phyloP scores from a whole-genome alignment of 257 asterid genomes.

The Gentiana dahurica region DNA sequence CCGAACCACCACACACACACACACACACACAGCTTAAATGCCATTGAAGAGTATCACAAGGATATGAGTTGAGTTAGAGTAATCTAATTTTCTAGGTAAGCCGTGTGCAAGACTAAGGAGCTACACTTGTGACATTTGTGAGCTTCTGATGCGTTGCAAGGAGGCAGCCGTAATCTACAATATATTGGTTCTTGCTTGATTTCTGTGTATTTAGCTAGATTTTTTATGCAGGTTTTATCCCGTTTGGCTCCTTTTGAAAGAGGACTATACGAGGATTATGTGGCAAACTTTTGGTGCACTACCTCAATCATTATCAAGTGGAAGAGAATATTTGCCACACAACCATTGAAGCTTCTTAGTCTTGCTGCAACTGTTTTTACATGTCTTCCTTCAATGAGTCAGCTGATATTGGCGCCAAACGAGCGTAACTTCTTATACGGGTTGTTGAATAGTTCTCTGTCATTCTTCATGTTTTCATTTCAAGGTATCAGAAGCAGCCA shows the following conservation, averaged over 20 bases:
- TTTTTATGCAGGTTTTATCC: constrained; percentile 69
- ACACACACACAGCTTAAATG: no score
- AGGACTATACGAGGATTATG: constrained; percentile 95
- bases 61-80: no score
- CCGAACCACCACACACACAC: no score
- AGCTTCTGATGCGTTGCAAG: not conserved
- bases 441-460: constrained; percentile 66
- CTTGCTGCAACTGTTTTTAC: constrained; percentile 69
- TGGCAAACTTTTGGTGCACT: constrained; percentile 96
- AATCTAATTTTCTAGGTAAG: no score
- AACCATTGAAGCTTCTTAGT: constrained; percentile 51
- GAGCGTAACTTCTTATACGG: constrained; percentile 65
- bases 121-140: not conserved
- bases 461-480: constrained; percentile 91
- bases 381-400: constrained; percentile 73
- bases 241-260: constrained; percentile 97
- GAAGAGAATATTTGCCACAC: constrained; percentile 80
- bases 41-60: no score
- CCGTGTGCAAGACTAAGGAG: not conserved
- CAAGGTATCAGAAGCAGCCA: constrained; percentile 54
- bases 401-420: constrained; percentile 56
- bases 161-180: not conserved
- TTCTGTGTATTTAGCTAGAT: constrained; percentile 11
- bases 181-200: not conserved
- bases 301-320: constrained; percentile 75